Base-by-base conservation (phyloP, 768 basidiomycete genomes). In the Psilocybe subaeruginosa region DNA sequence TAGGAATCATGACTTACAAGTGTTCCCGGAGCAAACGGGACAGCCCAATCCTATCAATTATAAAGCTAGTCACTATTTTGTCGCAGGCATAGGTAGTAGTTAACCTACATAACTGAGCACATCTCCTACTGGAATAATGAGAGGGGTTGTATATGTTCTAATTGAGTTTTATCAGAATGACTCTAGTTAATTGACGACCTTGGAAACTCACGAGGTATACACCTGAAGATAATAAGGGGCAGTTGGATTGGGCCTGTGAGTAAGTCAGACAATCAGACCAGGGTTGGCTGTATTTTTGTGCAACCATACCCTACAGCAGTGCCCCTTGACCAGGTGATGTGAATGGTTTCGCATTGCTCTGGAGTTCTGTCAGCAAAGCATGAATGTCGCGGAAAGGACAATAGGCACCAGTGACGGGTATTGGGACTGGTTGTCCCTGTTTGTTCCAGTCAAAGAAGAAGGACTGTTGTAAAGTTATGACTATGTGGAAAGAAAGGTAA, bases 211-310 rank as follows among this genome's bases (percentile, higher is more conserved):
- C 86, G 85, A 86, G 12, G 85, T 84, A 67, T 84, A 87, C 8
- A 88, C 76, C 66, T 86, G 84, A 3, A 88, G 80, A 67, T 72
- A 84, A 69, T 86, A 88, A 14, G 87, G 87, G 4, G 85, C 78
- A 5, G 70, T 72, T 3, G 84, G 83, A 64, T 82, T 81, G 7
- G 85, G 85, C 4, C 87, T 88, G 54, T 17, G 23, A 23, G 23
- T 23, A 23, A 23, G 23, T 23, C 23, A 11, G 49, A 53, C 7
- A 43, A 16, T 43, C 31, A n/a, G 41, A 47, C 58, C 23, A 55
- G 49, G 17, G 14, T 27, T 6, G 37, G 46, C 55, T 35, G 49
- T n/a, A 27, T 43, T 37, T 46, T 55, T 43, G 47, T 12, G 19
- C 41, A 29, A 8, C 59, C 69, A 33, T 63, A 82, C 82, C 82